Base-by-base conservation (phyloP, 2,329 filamentous ascomycete genomes). In the Ascochyta fabae region DNA sequence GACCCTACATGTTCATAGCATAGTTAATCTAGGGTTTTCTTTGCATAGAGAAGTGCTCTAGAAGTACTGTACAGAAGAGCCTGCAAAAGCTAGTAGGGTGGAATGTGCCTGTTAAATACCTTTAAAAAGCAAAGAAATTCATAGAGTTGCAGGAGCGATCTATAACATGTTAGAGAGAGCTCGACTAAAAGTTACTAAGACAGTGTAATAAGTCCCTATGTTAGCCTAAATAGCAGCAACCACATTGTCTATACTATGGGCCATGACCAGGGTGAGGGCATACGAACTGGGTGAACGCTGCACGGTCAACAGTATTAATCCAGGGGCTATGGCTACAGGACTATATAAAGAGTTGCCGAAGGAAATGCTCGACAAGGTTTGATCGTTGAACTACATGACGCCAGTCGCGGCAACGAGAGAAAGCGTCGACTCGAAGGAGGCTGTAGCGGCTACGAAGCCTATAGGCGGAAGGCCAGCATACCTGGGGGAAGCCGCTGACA, bases 401-500 rank as follows among this genome's bases (percentile, higher is more conserved):
- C 90, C 90, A n/a, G 75, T 90, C 54, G 84, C 82, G 71, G 80
- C 77, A 49, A 83, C 84, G 33, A 48, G 60, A 13, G 45, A 52
- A 23, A 48, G 52, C 7, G 42, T 62, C 2, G 58, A 62, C 7
- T 77, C 88, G 38, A 76, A 80, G 24, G 84, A 82, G 12, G 66
- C 86, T 38, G 87, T 90, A 75, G 77, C 82, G 52, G 77, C 83
- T 55, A 81, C 84, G 56, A 75, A 87, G 47, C 48, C 43, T n/a
- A 23, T 74, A 26, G 84, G 90, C 22, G 78, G 82, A n/a, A 82
- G 64, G 12, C 59, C 79, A 3, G 89, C 81, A 2, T 89, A 88
- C 70, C 81, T 85, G 19, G 75, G 79, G 29, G 89, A 92, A 76
- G 81, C 92, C 70, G 88, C 88, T 0, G 89, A 88, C 0, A 83